These are phyloP conservation scores for Dryas drummondii DNA, from an alignment of 306 rosid species.

Conservation along the genomic window DNA sequence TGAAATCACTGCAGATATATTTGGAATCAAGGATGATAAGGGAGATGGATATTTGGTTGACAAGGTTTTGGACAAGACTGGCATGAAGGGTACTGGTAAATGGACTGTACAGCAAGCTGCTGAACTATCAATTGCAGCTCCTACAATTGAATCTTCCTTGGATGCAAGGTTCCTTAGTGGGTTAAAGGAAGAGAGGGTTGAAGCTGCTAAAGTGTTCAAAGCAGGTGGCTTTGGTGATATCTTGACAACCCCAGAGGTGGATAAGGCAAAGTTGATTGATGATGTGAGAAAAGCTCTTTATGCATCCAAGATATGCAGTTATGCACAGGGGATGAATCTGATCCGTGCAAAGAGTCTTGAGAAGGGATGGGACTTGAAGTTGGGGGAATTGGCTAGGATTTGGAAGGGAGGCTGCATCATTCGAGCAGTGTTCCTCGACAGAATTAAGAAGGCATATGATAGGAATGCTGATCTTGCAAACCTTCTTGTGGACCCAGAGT, in stretches of 20 bases:
- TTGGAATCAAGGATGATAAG: conserved; percentile 84
- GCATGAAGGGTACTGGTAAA: conserved; percentile 96
- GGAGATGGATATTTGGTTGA: conserved; percentile 86
- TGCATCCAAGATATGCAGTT: conserved; percentile 90
- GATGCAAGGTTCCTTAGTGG: conserved; percentile 96
- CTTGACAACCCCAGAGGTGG: conserved; percentile 52
- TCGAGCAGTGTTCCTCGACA: conserved; percentile 74
- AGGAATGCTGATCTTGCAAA: conserved; percentile 73
- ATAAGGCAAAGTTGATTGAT: conserved; percentile 71
- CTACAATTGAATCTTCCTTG: conserved; percentile 86
- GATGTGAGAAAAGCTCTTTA: conserved; percentile 91
- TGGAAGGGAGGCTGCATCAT: conserved; percentile 98
- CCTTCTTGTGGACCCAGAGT: conserved; percentile 95
- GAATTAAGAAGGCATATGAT: conserved; percentile 87
- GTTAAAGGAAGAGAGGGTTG: conserved; percentile 83
- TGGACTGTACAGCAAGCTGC: conserved; percentile 99
- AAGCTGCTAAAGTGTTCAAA: conserved; percentile 74
- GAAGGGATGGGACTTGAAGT: conserved; percentile 75
- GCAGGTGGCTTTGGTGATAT: conserved; percentile 64
- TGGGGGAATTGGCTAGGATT: conserved; percentile 85
- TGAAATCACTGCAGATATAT: conserved; percentile 90
- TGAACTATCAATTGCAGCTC: conserved; percentile 88
- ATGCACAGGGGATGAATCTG: conserved; percentile 96
- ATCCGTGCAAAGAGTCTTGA: conserved; percentile 88
- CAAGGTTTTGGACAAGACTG: conserved; percentile 92